These are phyloP conservation scores for Globomyces pollinis-pini DNA, from an alignment of 192 early-diverging fungal genomes.

Conservation along the genomic window DNA sequence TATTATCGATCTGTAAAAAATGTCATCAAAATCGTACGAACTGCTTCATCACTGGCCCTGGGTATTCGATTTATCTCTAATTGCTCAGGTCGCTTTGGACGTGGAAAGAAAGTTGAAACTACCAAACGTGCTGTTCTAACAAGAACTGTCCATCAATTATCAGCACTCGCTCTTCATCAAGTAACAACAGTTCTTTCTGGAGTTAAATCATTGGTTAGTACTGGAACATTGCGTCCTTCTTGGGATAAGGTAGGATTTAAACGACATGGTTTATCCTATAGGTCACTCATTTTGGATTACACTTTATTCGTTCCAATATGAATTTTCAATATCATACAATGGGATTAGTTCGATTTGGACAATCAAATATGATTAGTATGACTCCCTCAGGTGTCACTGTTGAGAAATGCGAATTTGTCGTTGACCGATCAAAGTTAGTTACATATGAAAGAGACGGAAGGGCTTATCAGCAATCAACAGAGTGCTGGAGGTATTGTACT, in stretches of 20 bases:
- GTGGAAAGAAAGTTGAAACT: background rate
- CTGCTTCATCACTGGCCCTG: constrained; percentile 1
- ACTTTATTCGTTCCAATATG: background rate
- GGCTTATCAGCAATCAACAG: background rate
- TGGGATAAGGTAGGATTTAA: too few species aligned
- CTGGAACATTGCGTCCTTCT: background rate
- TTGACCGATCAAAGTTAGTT: background rate
- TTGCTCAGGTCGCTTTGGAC: background rate
- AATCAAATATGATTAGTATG: background rate
- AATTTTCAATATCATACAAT: background rate
- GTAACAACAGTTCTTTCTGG: background rate
- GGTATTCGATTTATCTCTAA: background rate
- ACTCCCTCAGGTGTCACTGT: constrained; percentile 1
- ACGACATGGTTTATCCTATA: too few species aligned
- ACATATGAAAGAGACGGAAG: constrained; percentile 3
- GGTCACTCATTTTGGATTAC: background rate
- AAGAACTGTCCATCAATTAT: background rate
- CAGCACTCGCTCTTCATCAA: background rate
- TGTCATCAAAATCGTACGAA: background rate
- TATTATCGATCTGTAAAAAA: constrained; percentile 2
- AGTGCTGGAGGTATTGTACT: background rate
- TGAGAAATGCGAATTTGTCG: background rate
- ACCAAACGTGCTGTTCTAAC: background rate
- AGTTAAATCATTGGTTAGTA: background rate
- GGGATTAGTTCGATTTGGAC: background rate